Percentiles rank a stretch among this genome's conserved stretches.
Conservation (phyloP, 441 rosid genomes). For the Manihot esculenta region DNA sequence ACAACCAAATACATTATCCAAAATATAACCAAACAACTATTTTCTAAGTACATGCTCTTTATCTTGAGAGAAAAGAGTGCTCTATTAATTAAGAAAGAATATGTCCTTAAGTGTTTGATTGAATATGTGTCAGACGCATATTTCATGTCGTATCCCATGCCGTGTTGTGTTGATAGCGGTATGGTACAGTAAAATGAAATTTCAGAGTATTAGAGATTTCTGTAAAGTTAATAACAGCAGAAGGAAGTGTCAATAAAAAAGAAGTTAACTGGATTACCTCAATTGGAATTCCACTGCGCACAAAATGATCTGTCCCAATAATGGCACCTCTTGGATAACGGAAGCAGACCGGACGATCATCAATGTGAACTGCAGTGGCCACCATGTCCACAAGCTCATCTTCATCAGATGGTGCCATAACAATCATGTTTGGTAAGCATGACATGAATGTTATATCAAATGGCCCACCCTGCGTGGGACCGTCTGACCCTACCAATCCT, state of each 20-base stretch:
- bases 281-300: constrained; percentile 54
- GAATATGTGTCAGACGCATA: no score
- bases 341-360: constrained; percentile 85
- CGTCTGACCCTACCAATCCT: constrained; percentile 89
- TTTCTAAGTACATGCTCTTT: no score
- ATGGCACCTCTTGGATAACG: constrained; percentile 85
- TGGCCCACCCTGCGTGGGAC: constrained; percentile 82
- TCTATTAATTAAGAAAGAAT: no score
- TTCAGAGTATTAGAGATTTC: neutral
- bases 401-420: constrained; percentile 94
- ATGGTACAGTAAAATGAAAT: no score
- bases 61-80: no score
- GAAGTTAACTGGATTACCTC: constrained; percentile 47
- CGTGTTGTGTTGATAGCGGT: no score
- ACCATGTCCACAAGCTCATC: constrained; percentile 89
- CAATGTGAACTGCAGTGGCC: constrained; percentile 64
- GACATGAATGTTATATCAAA: constrained; percentile 93
- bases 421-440: constrained; percentile 92
- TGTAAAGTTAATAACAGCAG: constrained; percentile 13
- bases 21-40: no score
- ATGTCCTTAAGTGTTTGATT: no score
- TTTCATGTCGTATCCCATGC: no score
- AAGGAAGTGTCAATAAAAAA: no score
- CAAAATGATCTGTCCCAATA: constrained; percentile 44
- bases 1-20: no score